Evolutionary conservation across 192 early-diverging fungal species (phyloP).

Genomic region (Umbelopsis ramanniana): DNA sequence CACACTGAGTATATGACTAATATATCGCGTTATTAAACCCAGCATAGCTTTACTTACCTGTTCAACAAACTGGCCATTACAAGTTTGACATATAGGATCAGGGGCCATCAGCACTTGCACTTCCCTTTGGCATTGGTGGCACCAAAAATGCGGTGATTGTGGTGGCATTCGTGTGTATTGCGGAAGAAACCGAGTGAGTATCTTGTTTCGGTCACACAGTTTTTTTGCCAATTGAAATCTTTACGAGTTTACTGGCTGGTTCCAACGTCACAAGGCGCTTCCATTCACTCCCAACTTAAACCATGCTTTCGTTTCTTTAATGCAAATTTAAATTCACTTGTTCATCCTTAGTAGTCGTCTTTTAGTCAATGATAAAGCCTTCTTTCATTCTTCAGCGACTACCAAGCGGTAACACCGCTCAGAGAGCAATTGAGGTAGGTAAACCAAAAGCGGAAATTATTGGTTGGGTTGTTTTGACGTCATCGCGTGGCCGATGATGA

Average conservation of each 20-base stretch:
- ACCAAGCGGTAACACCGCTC: no score
- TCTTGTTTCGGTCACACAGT: constrained; percentile 7
- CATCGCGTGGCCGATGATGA: no score
- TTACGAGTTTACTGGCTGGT: neutral
- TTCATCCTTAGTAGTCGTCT: no score
- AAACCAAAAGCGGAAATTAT: no score
- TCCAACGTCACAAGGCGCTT: constrained; percentile 6
- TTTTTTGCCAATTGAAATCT: constrained; percentile 2
- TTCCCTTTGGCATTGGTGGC: constrained; percentile 66
- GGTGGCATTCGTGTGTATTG: constrained; percentile 11
- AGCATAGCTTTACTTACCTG: constrained; percentile 53
- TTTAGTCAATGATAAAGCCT: no score
- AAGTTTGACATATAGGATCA: constrained; percentile 78
- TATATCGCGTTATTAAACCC: neutral
- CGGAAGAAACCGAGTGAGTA: neutral
- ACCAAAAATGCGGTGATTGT: constrained; percentile 53
- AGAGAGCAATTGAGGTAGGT: no score
- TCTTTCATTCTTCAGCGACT: no score
- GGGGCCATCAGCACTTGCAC: constrained; percentile 73
- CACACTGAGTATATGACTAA: neutral
- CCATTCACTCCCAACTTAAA: no score
- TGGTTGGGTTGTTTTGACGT: no score
- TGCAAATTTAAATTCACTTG: no score
- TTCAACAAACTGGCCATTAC: constrained; percentile 84
- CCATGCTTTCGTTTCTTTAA: no score